Conservation (phyloP, 1,284 basidiomycete genomes). For the Thelephora terrestris region DNA sequence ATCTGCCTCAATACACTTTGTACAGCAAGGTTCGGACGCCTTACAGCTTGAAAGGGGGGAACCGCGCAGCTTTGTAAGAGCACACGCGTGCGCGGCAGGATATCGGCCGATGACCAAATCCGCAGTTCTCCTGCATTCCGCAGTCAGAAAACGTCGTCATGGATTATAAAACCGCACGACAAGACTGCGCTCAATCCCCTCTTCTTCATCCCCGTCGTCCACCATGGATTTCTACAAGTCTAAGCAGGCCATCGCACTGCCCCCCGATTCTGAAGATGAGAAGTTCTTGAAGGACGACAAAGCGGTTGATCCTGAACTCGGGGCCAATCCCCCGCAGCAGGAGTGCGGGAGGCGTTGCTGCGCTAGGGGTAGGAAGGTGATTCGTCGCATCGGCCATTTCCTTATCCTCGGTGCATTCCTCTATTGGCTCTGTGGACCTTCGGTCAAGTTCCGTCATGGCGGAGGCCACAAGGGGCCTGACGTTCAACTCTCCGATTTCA, state of each 20-base stretch:
- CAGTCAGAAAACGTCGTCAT: too few relatives aligned
- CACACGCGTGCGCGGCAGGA: too few relatives aligned
- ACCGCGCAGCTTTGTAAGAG: too few relatives aligned
- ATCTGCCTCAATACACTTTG: too few relatives aligned
- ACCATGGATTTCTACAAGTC: neutral
- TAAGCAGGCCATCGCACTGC: neutral
- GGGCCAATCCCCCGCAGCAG: neutral
- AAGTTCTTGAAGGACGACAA: neutral
- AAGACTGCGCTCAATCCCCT: too few relatives aligned
- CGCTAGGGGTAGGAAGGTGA: neutral
- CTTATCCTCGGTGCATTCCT: neutral
- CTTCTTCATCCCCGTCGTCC: neutral
- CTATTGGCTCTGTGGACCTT: neutral
- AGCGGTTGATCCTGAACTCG: neutral
- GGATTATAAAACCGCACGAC: too few relatives aligned
- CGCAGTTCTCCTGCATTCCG: too few relatives aligned
- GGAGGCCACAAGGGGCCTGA: neutral
- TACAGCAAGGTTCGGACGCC: too few relatives aligned
- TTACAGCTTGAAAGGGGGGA: too few relatives aligned
- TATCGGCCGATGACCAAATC: too few relatives aligned
- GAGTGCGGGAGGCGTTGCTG: neutral
- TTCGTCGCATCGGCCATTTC: neutral
- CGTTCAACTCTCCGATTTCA: too few relatives aligned
- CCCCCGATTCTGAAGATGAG: neutral
- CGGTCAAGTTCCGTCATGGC: neutral